Evolutionary conservation across 1,284 basidiomycete species (phyloP).

Genomic region (Austropuccinia psidii): DNA sequence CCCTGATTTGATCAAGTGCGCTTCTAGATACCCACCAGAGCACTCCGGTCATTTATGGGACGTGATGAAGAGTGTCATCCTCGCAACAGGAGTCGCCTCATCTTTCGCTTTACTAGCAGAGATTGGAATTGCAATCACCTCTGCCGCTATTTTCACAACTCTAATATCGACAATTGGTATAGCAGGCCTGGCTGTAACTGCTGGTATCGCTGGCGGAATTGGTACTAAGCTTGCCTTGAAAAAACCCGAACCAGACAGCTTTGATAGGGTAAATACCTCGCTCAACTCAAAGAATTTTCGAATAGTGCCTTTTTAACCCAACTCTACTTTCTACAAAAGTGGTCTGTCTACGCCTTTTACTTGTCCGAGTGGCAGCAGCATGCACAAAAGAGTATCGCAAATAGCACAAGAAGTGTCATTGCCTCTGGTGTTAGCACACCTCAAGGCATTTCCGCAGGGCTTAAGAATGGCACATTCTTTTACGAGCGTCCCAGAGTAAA

Average conservation of each 20-base stretch:
- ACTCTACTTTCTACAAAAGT: not conserved
- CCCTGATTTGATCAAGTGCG: too few species aligned
- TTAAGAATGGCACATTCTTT: constrained; percentile 29
- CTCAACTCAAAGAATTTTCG: not conserved
- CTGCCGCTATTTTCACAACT: not conserved
- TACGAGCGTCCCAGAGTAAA: constrained; percentile 4
- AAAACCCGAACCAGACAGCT: not conserved
- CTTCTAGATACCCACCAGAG: constrained; percentile 2
- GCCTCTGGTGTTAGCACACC: constrained; percentile 16
- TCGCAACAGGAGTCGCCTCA: not conserved
- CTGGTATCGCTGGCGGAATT: constrained; percentile 1
- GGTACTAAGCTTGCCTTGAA: constrained; percentile 4
- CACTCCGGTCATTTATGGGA: constrained; percentile 18
- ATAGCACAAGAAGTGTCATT: constrained; percentile 10
- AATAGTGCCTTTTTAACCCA: not conserved
- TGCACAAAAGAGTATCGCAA: constrained; percentile 17
- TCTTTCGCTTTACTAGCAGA: not conserved
- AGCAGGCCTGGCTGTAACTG: not conserved
- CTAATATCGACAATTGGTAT: not conserved
- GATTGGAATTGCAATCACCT: not conserved
- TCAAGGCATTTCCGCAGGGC: constrained; percentile 2
- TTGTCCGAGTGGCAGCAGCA: constrained; percentile 27
- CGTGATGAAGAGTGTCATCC: constrained; percentile 2
- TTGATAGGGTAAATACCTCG: constrained; percentile 3
- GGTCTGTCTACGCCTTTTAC: constrained; percentile 27